Conservation (phyloP, 768 basidiomycete species). For the Agrocybe chaxingu region DNA sequence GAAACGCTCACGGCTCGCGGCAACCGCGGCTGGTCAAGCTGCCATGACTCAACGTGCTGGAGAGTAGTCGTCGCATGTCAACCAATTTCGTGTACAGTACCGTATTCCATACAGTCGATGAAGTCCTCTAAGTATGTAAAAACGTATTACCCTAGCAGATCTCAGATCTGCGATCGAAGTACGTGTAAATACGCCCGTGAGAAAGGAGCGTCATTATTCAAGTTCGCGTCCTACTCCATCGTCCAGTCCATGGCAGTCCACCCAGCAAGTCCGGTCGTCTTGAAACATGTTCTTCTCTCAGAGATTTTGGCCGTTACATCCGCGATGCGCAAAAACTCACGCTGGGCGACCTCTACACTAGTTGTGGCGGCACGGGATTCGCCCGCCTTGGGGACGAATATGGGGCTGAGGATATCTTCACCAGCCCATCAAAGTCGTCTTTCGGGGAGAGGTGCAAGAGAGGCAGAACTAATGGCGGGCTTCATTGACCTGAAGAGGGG, state of each 20-base stretch:
- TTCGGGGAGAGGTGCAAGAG: constrained; percentile 54
- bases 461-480: constrained; percentile 84
- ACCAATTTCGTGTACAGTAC: constrained; percentile 13
- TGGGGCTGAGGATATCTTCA: constrained; percentile 66
- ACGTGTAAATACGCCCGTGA: background rate
- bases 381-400: constrained; percentile 67
- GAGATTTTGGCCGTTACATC: constrained; percentile 92
- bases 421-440: constrained; percentile 39
- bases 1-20: constrained; percentile 86
- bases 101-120: no score
- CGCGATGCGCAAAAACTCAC: constrained; percentile 95
- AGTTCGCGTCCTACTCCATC: constrained; percentile 9
- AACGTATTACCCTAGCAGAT: background rate
- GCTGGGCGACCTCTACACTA: constrained; percentile 82
- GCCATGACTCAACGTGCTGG: constrained; percentile 71
- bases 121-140: no score
- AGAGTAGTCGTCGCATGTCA: constrained; percentile 22
- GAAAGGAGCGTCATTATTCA: constrained; percentile 6
- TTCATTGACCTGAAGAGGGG: constrained; percentile 83
- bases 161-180: no score
- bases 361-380: constrained; percentile 61
- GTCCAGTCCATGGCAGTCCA: constrained; percentile 14
- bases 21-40: constrained; percentile 87
- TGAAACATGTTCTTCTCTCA: constrained; percentile 78
- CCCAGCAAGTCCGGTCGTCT: constrained; percentile 40